These are phyloP conservation scores for Trichoderma sp. DNA, from an alignment of 2,329 filamentous ascomycete genomes.

Conservation along the genomic window DNA sequence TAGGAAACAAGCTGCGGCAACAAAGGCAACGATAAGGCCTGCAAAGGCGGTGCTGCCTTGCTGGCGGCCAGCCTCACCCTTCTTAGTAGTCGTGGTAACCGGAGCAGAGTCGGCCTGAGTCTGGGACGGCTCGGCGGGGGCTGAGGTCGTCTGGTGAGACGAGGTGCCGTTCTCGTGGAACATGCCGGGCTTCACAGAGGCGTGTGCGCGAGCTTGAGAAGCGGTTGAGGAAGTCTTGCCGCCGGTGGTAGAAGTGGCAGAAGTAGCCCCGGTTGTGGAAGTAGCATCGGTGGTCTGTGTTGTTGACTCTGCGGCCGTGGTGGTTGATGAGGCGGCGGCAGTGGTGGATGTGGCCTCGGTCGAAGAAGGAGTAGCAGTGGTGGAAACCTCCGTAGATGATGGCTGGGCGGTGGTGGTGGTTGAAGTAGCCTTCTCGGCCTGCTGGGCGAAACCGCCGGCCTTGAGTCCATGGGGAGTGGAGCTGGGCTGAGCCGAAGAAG, in stretches of 20 bases:
- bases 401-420: constrained; percentile 4
- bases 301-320: constrained; percentile 23
- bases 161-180: constrained; percentile 55
- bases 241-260: constrained; percentile 17
- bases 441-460: constrained; percentile 22
- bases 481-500: not conserved
- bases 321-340: constrained; percentile 22
- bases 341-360: constrained; percentile 21
- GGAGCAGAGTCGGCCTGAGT: constrained; percentile 32
- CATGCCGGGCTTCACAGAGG: constrained; percentile 47
- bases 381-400: constrained; percentile 20
- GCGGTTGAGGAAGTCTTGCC: constrained; percentile 29
- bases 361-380: constrained; percentile 25
- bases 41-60: constrained; percentile 54
- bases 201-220: constrained; percentile 37
- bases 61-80: constrained; percentile 49
- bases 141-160: constrained; percentile 7
- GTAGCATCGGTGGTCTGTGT: not conserved
- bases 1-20: constrained; percentile 53
- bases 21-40: constrained; percentile 57
- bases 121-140: constrained; percentile 26
- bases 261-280: not conserved
- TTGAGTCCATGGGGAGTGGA: constrained; percentile 13
- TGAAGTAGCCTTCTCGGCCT: constrained; percentile 15
- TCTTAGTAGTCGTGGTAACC: constrained; percentile 38